Base-by-base conservation (phyloP, 331 rosid species). In the Malus hybrid region DNA sequence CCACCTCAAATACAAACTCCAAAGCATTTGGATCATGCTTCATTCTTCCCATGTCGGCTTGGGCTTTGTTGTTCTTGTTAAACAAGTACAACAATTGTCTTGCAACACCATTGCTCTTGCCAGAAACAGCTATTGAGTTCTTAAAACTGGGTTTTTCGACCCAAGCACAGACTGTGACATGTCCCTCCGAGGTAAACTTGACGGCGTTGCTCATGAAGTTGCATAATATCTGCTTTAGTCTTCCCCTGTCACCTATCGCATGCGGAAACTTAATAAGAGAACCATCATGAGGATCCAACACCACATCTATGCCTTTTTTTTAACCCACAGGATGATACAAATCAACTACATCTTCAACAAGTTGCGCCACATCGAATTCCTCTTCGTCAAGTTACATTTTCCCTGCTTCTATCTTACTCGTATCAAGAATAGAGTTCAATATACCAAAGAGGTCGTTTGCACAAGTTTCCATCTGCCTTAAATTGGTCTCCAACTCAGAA, bases 361-460 rank as follows among this genome's bases (percentile, higher is more conserved):
- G 89, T 79, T 79, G 82, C 7, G 76, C 82, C 48, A 94, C 33
- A 70, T 94, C 85, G 78, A 92, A 94, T 36, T 90, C 93, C 19
- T 87, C 96, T 81, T 88, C 99, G 31, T 85, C 91, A 22, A 94
- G 86, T 33, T 81, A 84, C 88, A 92, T 86, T 80, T 91, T 90
- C 13, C 97, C 95, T 0, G 91, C 96, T 84, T 91, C 96, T 16
- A 89, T 92, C 76, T 90, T 90, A 87, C 96, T 92, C 31, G 87
- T 87, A 68, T 94, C 96, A 5, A 94, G 93, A 82, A 88, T 80
- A 60, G 96, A 87, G 82, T 88, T 94, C 83, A 94, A 52, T 42
- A 92, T 57, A 60, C 88, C 97, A 88, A 44, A 12, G 16, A 44
- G 52, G 52, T 92, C 91, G 42, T 86, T 81, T 18, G 92, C 82